Conservation (phyloP, 768 basidiomycete genomes). For the Strobilomyces confusus region DNA sequence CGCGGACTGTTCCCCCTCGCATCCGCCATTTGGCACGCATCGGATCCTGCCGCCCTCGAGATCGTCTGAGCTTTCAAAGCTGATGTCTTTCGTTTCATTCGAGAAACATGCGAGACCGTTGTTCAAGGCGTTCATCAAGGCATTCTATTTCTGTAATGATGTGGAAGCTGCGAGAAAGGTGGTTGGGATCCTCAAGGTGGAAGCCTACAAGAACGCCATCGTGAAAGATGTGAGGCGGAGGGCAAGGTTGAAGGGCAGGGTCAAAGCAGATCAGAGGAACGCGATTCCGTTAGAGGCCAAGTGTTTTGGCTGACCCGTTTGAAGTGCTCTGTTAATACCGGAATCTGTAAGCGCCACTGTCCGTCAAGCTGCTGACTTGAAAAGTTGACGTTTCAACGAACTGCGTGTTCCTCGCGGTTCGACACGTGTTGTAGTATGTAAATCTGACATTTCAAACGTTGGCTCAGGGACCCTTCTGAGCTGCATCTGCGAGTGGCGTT, state of each 20-base stretch:
- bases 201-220: constrained; percentile 15
- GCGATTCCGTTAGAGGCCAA: not conserved
- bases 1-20: too few relatives aligned
- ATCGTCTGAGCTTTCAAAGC: constrained; percentile 32
- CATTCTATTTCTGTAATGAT: constrained; percentile 56
- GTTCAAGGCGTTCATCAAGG: constrained; percentile 70
- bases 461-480: not conserved
- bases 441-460: not conserved
- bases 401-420: not conserved
- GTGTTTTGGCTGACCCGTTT: constrained; percentile 9
- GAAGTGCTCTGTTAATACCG: not conserved
- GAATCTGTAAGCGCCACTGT: not conserved
- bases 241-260: constrained; percentile 21
- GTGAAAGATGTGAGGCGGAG: constrained; percentile 14
- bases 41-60: constrained; percentile 4
- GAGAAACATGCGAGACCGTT: constrained; percentile 60
- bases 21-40: constrained; percentile 37
- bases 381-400: not conserved
- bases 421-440: not conserved
- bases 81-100: constrained; percentile 47
- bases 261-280: constrained; percentile 8
- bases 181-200: constrained; percentile 51
- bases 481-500: not conserved
- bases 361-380: not conserved
- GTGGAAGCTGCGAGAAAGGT: constrained; percentile 47